Evolutionary conservation across 1,284 basidiomycete genomes (phyloP).

Genomic region (Ustilago bromivora): DNA sequence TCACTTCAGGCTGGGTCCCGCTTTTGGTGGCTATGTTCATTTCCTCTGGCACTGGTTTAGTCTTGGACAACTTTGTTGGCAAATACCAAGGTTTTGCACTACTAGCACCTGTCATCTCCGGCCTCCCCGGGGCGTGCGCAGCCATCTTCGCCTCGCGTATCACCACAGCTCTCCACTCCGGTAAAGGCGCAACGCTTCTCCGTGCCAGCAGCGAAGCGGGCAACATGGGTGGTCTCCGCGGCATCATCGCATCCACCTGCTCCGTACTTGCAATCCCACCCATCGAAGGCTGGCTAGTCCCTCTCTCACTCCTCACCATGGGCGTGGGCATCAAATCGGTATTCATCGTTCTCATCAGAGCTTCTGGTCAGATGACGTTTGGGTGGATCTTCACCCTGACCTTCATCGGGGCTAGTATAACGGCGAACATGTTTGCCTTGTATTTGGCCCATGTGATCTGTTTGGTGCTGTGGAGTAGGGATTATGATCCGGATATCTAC

Average conservation of each 20-base stretch:
- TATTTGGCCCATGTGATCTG: conserved; percentile 79
- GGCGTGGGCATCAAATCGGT: conserved; percentile 49
- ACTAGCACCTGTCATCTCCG: conserved; percentile 88
- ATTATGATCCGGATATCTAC: conserved; percentile 86
- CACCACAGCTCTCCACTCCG: conserved; percentile 82
- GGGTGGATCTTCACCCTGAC: conserved; percentile 56
- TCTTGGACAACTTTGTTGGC: conserved; percentile 88
- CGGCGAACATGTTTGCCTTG: conserved; percentile 74
- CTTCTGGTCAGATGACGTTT: conserved; percentile 56
- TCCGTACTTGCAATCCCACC: conserved; percentile 41
- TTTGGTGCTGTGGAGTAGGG: conserved; percentile 81
- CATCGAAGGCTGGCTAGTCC: conserved; percentile 63
- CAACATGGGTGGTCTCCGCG: conserved; percentile 24
- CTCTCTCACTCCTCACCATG: conserved; percentile 55
- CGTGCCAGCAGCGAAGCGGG: conserved; percentile 33
- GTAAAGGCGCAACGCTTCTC: conserved; percentile 45
- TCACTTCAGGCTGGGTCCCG: conserved; percentile 88
- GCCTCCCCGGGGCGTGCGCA: conserved; percentile 79
- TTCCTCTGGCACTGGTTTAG: conserved; percentile 88
- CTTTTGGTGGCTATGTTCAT: conserved; percentile 92
- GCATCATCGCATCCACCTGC: conserved; percentile 24
- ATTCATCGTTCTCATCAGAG: conserved; percentile 56
- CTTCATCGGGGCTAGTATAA: conserved; percentile 32
- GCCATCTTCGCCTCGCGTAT: conserved; percentile 91
- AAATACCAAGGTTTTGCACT: conserved; percentile 88